Evolutionary conservation across 2,329 filamentous ascomycete species (phyloP).

Genomic region (Delphinella strobiligena): DNA sequence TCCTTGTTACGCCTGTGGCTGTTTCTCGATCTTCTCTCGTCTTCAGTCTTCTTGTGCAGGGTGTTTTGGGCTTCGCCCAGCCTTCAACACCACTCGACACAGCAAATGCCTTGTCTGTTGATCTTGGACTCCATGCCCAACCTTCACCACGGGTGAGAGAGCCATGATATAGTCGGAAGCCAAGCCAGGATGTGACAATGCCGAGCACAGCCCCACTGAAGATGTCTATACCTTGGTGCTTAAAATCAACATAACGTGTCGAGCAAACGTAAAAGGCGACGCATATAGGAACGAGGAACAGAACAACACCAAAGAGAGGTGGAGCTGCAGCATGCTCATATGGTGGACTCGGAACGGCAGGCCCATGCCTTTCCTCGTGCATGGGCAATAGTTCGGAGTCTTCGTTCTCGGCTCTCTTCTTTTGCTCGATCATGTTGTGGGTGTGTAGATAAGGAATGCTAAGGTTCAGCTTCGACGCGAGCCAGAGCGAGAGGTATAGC

Average conservation of each 20-base stretch:
- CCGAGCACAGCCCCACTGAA: constrained; percentile 76
- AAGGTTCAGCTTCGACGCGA: constrained; percentile 71
- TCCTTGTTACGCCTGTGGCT: neutral
- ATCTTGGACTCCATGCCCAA: constrained; percentile 80
- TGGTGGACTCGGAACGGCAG: neutral
- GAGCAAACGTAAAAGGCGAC: constrained; percentile 70
- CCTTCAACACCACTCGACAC: constrained; percentile 1
- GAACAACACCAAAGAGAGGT: constrained; percentile 62
- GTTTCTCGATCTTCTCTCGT: neutral
- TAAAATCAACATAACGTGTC: constrained; percentile 77
- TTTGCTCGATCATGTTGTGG: constrained; percentile 4
- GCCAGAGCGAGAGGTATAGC: constrained; percentile 74
- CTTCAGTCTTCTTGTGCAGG: no score
- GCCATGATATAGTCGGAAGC: constrained; percentile 77
- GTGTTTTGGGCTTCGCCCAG: neutral
- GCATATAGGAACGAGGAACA: constrained; percentile 60
- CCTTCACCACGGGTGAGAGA: constrained; percentile 68
- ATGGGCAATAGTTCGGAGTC: constrained; percentile 13
- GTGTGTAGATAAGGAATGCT: constrained; percentile 54
- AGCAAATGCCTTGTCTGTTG: constrained; percentile 54
- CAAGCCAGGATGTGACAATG: constrained; percentile 55
- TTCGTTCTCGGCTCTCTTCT: neutral
- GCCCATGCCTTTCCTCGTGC: constrained; percentile 12
- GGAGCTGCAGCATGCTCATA: constrained; percentile 48
- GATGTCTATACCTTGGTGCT: constrained; percentile 88